These are phyloP conservation scores for Rosa chinensis DNA, from an alignment of 306 rosid species.

Conservation along the genomic window DNA sequence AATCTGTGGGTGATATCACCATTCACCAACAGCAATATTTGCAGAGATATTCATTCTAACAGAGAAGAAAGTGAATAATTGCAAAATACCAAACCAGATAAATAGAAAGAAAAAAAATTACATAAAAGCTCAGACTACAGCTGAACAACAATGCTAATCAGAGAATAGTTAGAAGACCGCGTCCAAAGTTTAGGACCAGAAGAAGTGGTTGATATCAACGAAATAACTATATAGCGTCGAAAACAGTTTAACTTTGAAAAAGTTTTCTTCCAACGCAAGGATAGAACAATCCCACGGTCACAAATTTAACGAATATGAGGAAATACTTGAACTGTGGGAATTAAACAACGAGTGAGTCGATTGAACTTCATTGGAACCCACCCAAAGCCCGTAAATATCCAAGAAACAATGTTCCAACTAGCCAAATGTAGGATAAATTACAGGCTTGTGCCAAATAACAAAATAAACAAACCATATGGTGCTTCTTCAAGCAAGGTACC, in stretches of 20 bases:
- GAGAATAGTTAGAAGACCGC: not conserved
- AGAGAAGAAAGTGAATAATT: not conserved
- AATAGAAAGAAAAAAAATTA: no score
- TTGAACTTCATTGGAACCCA: constrained; percentile 21
- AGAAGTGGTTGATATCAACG: not conserved
- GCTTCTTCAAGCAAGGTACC: constrained; percentile 53
- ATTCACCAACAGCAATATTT: not conserved
- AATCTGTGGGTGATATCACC: not conserved
- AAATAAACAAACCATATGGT: not conserved
- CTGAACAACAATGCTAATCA: constrained; percentile 1
- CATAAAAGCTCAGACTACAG: not conserved
- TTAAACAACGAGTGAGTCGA: not conserved
- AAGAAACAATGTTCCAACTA: constrained; percentile 25
- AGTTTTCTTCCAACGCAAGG: not conserved
- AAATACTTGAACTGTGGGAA: not conserved
- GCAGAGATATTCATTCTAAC: not conserved
- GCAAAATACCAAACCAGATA: not conserved
- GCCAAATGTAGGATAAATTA: constrained; percentile 32
- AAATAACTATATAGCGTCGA: not conserved
- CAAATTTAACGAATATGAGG: not conserved
- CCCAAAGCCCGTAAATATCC: constrained; percentile 27
- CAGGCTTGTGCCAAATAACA: constrained; percentile 17
- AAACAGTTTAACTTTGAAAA: not conserved
- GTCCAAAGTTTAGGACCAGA: not conserved
- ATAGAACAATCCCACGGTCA: not conserved